A percentile compares a stretch with the other conserved stretches of the same genome.
These are phyloP conservation scores for Onygenales sp. DNA, from an alignment of 2,329 filamentous ascomycete genomes.

Conservation along the genomic window DNA sequence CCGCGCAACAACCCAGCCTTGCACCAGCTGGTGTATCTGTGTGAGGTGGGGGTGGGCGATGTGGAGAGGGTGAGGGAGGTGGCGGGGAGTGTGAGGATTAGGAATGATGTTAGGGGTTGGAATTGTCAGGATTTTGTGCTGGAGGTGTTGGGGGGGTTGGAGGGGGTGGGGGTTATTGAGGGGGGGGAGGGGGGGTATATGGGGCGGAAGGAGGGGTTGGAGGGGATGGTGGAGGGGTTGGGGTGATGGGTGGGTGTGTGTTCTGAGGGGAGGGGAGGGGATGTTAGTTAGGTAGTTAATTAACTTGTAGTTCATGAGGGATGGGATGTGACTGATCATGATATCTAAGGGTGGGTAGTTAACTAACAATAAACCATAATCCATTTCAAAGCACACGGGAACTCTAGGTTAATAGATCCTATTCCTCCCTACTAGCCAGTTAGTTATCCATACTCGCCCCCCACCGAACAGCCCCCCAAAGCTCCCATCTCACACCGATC, in stretches of 20 bases:
- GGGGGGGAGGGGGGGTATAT: background rate
- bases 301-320: too few relatives aligned
- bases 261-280: too few relatives aligned
- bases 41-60: background rate
- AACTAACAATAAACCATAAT: too few relatives aligned
- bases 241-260: background rate
- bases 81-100: conserved; percentile 9
- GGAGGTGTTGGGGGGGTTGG: conserved; percentile 15
- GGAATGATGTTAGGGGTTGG: conserved; percentile 14
- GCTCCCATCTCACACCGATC: background rate
- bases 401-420: too few relatives aligned
- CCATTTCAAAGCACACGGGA: too few relatives aligned
- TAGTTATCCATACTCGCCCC: too few relatives aligned
- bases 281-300: too few relatives aligned
- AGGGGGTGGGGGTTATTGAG: conserved; percentile 7
- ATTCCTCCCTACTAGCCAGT: too few relatives aligned
- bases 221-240: conserved; percentile 7
- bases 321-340: too few relatives aligned
- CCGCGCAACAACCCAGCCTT: background rate
- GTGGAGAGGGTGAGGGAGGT: conserved; percentile 1
- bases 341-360: too few relatives aligned
- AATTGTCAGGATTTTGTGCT: conserved; percentile 20
- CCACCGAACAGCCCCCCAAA: too few relatives aligned
- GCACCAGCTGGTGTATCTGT: background rate
- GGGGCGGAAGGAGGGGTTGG: conserved; percentile 1